Percentiles rank a stretch among this genome's conserved stretches.
phyloP scores from a whole-genome alignment of 352 stramenopile genomes.

The Pythium aquatile region DNA sequence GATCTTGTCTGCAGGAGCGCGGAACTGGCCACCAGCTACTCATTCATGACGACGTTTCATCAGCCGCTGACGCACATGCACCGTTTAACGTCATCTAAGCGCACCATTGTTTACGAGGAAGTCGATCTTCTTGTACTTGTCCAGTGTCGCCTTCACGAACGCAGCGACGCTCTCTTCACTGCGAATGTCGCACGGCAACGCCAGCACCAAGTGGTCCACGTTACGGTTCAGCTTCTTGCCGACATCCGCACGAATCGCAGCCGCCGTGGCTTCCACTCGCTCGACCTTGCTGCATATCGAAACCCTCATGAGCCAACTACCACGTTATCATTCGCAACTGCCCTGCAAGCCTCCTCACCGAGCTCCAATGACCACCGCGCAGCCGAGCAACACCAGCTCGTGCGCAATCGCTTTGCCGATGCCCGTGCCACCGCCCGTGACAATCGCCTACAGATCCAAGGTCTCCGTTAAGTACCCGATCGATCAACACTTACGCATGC shows the following conservation, averaged over 20 bases:
- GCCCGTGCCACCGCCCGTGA: constrained; percentile 77
- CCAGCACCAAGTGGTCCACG: constrained; percentile 33
- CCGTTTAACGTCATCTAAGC: not conserved
- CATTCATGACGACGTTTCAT: not conserved
- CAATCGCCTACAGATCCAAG: constrained; percentile 37
- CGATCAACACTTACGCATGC: not conserved
- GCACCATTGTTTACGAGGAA: constrained; percentile 92
- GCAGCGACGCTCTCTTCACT: constrained; percentile 58
- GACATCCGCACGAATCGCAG: constrained; percentile 46
- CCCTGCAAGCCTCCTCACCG: constrained; percentile 23
- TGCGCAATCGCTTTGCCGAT: constrained; percentile 76
- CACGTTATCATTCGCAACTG: no score
- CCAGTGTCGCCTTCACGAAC: constrained; percentile 59
- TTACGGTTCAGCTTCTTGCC: constrained; percentile 23
- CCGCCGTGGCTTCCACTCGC: constrained; percentile 45
- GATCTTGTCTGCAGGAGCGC: constrained; percentile 82
- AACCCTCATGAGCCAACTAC: not conserved
- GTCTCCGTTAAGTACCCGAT: not conserved
- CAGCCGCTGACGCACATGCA: no score
- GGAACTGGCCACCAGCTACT: constrained; percentile 88
- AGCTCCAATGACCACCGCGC: constrained; percentile 65
- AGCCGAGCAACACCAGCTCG: constrained; percentile 68
- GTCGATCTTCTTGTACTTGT: constrained; percentile 77
- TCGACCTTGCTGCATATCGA: constrained; percentile 47
- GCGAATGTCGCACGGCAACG: constrained; percentile 59